Base-by-base conservation (phyloP, 495 filamentous ascomycete genomes). In the Cercophora newfieldiana region DNA sequence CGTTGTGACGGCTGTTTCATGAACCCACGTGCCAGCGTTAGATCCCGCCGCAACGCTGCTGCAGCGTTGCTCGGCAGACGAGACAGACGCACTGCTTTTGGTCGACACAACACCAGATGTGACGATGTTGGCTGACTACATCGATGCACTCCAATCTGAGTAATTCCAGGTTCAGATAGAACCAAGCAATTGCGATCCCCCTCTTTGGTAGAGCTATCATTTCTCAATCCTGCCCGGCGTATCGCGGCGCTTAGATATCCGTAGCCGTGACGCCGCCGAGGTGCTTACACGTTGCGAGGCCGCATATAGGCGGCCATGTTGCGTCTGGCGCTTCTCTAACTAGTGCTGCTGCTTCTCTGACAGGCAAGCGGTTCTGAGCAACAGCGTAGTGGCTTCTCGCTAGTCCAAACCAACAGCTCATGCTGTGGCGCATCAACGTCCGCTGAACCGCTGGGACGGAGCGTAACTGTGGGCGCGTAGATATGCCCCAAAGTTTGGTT, bases 21-120 rank as follows among this genome's bases (percentile, higher is more conserved):
- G 2, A 7, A 30, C 54, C 54, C 54, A 57, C 54, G 54, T 57
- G 54, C 22, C 54, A 30, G n/a, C 54, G 54, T 57, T 57, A 57
- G 26, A 57, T 57, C 54, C 54, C 54, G 54, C n/a, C n/a, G n/a
- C n/a, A n/a, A n/a, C n/a, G n/a, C n/a, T n/a, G n/a, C n/a, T n/a
- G n/a, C 50, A 26, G 25, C 50, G 21, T 53, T 53, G 50, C 37
- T 44, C 37, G 37, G 37, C 37, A 44, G 37, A 44, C 37, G 37
- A 14, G 37, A 16, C 37, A 44, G 37, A 44, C 37, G 37, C 2
- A 14, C 37, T 44, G 37, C 37, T 44, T 44, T 16, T 14, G 37
- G 37, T 14, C 12, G 37, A 8, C 10, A 14, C 18, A 16, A 14
- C 12, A n/a, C 37, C 12, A 44, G 37, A 44, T 44, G 37, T 14